These are phyloP conservation scores for Phytophthora fragariae DNA, from an alignment of 352 stramenopile genomes.

Conservation along the genomic window DNA sequence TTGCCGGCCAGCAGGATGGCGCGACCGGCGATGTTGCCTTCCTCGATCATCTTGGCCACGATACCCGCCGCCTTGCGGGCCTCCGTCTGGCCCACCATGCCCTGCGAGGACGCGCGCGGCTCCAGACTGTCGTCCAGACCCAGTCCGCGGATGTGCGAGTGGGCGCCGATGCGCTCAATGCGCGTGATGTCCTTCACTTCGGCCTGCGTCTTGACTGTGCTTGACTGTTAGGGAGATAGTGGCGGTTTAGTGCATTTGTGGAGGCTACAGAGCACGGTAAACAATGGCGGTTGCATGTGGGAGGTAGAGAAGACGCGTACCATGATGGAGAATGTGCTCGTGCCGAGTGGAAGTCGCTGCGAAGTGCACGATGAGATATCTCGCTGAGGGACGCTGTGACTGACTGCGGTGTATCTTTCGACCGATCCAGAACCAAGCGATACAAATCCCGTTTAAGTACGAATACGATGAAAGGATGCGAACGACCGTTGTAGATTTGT, in stretches of 20 bases:
- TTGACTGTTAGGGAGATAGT: conserved; percentile 39
- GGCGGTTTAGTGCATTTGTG: conserved; percentile 5
- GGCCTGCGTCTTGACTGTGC: conserved; percentile 81
- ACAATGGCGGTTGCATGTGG: neutral
- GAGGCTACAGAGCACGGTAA: neutral
- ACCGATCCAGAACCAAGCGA: conserved; percentile 39
- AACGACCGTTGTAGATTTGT: neutral
- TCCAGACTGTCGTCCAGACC: conserved; percentile 98
- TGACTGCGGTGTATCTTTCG: conserved; percentile 35
- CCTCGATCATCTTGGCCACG: conserved; percentile 98
- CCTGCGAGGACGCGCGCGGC: conserved; percentile 92
- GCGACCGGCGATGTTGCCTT: conserved; percentile 97
- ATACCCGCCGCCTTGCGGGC: conserved; percentile 95
- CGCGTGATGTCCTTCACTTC: conserved; percentile 98
- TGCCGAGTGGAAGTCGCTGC: neutral
- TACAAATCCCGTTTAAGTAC: conserved; percentile 27
- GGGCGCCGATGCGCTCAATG: conserved; percentile 98
- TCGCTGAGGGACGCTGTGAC: conserved; percentile 12
- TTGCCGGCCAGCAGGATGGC: conserved; percentile 97
- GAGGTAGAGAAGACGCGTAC: conserved; percentile 13
- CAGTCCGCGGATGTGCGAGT: conserved; percentile 99
- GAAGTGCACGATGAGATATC: conserved; percentile 4
- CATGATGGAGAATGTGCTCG: conserved; percentile 26
- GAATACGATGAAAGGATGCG: conserved; percentile 14
- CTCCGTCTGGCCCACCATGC: conserved; percentile 97